Conservation (phyloP, 2,329 filamentous ascomycete genomes). For the Monilinia vaccinii-corymbosi region DNA sequence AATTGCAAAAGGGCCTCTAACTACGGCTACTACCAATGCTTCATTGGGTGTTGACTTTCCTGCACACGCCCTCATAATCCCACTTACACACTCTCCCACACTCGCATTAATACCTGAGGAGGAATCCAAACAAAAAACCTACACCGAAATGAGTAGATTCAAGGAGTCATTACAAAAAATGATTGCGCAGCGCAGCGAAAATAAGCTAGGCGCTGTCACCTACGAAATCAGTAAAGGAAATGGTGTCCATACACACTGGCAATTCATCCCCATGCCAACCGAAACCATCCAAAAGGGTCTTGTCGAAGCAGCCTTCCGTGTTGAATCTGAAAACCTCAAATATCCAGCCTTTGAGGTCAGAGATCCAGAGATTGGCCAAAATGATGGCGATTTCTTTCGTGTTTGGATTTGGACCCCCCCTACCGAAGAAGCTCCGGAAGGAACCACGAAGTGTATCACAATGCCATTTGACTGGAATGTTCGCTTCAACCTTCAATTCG, state of each 20-base stretch:
- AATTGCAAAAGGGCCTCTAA: slow-evolving; percentile 82
- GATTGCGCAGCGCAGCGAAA: slow-evolving; percentile 47
- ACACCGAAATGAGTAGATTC: slow-evolving; percentile 76
- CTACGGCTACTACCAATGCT: slow-evolving; percentile 58
- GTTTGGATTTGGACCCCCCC: slow-evolving; percentile 64
- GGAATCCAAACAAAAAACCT: slow-evolving; percentile 47
- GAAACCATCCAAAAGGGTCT: slow-evolving; percentile 61
- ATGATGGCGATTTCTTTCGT: slow-evolving; percentile 64
- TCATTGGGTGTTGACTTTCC: slow-evolving; percentile 62
- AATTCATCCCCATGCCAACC: slow-evolving; percentile 69
- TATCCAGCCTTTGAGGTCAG: slow-evolving; percentile 43
- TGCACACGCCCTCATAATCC: slow-evolving; percentile 84
- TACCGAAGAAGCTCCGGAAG: slow-evolving; percentile 36
- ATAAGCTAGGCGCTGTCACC: slow-evolving; percentile 70
- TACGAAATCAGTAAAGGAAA: slow-evolving; percentile 82
- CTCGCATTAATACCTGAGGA: slow-evolving; percentile 53
- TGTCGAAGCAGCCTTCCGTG: slow-evolving; percentile 80
- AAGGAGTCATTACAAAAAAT: slow-evolving; percentile 69
- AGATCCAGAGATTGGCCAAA: slow-evolving; percentile 42
- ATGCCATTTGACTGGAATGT: slow-evolving; percentile 63
- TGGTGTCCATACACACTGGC: slow-evolving; percentile 90
- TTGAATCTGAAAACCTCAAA: slow-evolving; percentile 69
- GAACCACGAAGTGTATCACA: slow-evolving; percentile 56
- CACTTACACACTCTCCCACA: slow-evolving; percentile 72
- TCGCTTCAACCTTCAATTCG: slow-evolving; percentile 86